These are phyloP conservation scores for Lecanicillium sp. DNA, from an alignment of 2,329 filamentous ascomycete species.

Conservation along the genomic window DNA sequence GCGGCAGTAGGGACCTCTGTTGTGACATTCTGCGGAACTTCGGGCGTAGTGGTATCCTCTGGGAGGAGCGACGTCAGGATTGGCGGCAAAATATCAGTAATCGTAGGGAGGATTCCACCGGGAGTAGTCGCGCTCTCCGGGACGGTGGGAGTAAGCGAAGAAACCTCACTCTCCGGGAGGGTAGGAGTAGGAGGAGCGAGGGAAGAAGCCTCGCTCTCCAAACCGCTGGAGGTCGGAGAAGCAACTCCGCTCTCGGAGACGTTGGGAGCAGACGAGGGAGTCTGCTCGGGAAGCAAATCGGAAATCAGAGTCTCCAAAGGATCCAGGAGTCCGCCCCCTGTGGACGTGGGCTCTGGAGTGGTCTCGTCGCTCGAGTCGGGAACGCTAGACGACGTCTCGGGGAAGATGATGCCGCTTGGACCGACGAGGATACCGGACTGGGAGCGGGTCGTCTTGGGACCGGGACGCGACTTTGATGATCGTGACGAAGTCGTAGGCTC, in stretches of 20 bases:
- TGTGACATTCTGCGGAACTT: neutral
- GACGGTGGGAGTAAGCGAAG: neutral
- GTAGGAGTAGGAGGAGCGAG: too few species aligned
- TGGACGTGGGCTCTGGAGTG: neutral
- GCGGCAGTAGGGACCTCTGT: conserved; percentile 6
- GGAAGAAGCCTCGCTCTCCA: too few species aligned
- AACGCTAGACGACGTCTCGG: neutral
- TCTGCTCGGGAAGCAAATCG: neutral
- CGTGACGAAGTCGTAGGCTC: conserved; percentile 12
- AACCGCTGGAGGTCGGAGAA: too few species aligned
- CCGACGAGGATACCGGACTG: conserved; percentile 17
- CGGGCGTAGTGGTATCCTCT: neutral
- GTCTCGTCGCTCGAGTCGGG: conserved; percentile 5
- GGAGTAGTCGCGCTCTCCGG: too few species aligned
- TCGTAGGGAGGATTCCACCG: too few species aligned
- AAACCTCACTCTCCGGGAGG: too few species aligned
- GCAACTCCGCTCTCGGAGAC: conserved; percentile 1
- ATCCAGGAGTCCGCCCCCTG: neutral
- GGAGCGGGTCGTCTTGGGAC: conserved; percentile 7
- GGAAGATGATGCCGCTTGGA: conserved; percentile 17
- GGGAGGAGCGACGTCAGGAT: conserved; percentile 9
- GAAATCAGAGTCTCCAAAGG: neutral
- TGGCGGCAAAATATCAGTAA: neutral
- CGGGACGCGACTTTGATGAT: neutral
- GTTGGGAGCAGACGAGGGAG: conserved; percentile 1